Evolutionary conservation across 1,139 yeast species (phyloP).

Genomic region (Blastobotrys arbuscula): DNA sequence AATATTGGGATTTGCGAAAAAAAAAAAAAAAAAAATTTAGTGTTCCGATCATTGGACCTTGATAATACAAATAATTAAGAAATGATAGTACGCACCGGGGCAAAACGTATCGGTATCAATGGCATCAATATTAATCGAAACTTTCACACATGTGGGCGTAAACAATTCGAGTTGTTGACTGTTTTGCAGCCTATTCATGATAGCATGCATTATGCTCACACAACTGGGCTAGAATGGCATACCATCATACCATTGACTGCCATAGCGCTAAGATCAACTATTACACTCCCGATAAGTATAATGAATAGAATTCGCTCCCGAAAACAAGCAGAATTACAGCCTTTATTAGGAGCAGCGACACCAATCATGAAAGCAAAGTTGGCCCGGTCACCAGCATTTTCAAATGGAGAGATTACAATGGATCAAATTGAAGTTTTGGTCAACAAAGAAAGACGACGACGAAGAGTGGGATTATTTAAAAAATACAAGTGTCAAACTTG

Average conservation of each 20-base stretch:
- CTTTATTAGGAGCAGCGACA: conserved; percentile 64
- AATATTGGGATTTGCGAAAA: no score
- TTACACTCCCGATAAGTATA: conserved; percentile 77
- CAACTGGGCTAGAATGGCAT: conserved; percentile 72
- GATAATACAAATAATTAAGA: no score
- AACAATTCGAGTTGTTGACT: conserved; percentile 9
- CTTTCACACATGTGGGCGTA: conserved; percentile 6
- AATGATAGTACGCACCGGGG: no score
- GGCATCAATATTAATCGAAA: no score
- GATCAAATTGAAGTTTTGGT: conserved; percentile 73
- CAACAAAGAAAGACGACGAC: conserved; percentile 67
- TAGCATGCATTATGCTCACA: conserved; percentile 26
- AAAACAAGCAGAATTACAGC: conserved; percentile 57
- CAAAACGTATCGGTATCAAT: no score
- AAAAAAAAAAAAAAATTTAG: no score
- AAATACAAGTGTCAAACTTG: conserved; percentile 67
- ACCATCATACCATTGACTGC: conserved; percentile 72
- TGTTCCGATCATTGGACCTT: no score
- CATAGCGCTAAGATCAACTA: conserved; percentile 51
- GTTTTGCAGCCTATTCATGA: conserved; percentile 25
- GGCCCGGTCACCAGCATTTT: conserved; percentile 43
- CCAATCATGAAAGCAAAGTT: conserved; percentile 71
- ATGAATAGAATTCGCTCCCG: conserved; percentile 62
- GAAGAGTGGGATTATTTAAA: conserved; percentile 65
- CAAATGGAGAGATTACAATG: conserved; percentile 48